Evolutionary conservation across 164 flowering plant species (phyloP), one percentile per base, ranked within the genome.

Genomic region (Hamamelis virginiana): DNA sequence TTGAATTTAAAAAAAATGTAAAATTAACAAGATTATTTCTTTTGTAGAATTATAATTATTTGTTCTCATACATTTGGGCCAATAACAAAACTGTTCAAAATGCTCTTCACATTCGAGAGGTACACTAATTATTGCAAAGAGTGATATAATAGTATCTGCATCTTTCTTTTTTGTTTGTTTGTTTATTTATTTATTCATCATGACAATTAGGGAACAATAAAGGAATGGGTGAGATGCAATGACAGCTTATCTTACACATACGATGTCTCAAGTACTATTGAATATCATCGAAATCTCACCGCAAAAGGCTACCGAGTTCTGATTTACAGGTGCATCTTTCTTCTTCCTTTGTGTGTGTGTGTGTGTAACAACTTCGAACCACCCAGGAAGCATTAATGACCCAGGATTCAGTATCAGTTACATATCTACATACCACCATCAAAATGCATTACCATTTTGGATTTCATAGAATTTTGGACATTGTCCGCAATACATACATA

Each of bases 71-170:
- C 38, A 43, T 44, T 16, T 78, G 81, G 81, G 69, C 67, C 1
- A 74, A 74, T 25, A 38, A 74, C 44, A 45, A 51, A 26, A 21
- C 56, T 50, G 80, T 74, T 1, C 74, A 55, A 68, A 44, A 65
- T 4, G 77, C 77, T 59, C 70, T 73, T 44, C 69, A 70, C 11
- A 59, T 73, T 16, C 48, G 72, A 19, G 18, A 69, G 75, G 81
- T 78, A 65, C 5, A 10, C n/a, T 26, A 60, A 22, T 27, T 33
- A n/a, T 26, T 33, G 41, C 41, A 65, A 45, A 11, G 21, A 9
- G 16, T 45, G 22, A 33, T 1, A 19, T 3, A 11, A 16, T 0
- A 52, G 9, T 18, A 52, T 2, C 5, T 52, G 8, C 19, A n/a
- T n/a, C n/a, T n/a, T n/a, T n/a, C n/a, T n/a, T 9, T 52, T 4